phyloP scores from a whole-genome alignment of 108 stramenopile genomes.

The Parietichytrium sp. region DNA sequence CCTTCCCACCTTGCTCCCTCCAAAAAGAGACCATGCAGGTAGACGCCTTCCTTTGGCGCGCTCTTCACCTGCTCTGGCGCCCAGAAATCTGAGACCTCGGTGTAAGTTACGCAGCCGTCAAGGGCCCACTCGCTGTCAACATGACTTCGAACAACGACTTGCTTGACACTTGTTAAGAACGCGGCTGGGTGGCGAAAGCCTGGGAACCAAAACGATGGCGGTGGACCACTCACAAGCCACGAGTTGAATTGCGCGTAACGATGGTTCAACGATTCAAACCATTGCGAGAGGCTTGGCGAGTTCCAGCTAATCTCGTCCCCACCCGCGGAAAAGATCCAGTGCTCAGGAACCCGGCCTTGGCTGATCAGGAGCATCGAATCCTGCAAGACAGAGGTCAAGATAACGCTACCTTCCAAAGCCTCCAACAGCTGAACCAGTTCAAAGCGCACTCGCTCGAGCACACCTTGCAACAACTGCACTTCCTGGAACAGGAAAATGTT shows the following conservation, averaged over 20 bases:
- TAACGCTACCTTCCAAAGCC: constrained; percentile 84
- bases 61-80: constrained; percentile 59
- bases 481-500: constrained; percentile 87
- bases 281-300: constrained; percentile 73
- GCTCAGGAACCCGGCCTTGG: constrained; percentile 73
- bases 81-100: constrained; percentile 75
- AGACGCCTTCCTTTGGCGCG: constrained; percentile 76
- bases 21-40: constrained; percentile 77
- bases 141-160: constrained; percentile 79
- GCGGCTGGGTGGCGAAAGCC: constrained; percentile 86
- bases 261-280: constrained; percentile 75
- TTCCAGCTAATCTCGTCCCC: constrained; percentile 87
- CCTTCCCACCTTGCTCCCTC: constrained; percentile 78
- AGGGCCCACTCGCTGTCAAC: constrained; percentile 80
- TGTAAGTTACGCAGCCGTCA: constrained; percentile 79
- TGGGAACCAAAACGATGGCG: constrained; percentile 78
- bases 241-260: constrained; percentile 76
- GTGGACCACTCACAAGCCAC: constrained; percentile 71
- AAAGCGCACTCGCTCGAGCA: constrained; percentile 74
- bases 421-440: constrained; percentile 74
- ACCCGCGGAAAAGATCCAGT: constrained; percentile 79
- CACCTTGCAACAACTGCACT: constrained; percentile 75
- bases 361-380: constrained; percentile 72
- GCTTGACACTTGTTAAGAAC: constrained; percentile 83
- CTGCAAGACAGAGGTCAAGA: constrained; percentile 78